These are phyloP conservation scores for Beauveria pseudobassiana DNA, from an alignment of 2,329 filamentous ascomycete species.

Conservation along the genomic window DNA sequence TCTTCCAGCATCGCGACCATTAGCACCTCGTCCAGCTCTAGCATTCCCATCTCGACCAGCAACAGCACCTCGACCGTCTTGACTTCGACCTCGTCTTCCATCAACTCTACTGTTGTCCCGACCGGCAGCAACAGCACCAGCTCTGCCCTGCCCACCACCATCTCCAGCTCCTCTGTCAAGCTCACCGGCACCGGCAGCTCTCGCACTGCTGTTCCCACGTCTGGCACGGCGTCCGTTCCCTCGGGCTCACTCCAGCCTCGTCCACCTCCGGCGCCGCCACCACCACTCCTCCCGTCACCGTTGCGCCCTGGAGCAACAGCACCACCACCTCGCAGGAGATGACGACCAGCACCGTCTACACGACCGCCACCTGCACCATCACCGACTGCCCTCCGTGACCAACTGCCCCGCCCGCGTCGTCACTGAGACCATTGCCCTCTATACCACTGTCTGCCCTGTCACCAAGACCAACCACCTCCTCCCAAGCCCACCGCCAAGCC, in stretches of 20 bases:
- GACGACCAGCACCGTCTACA: slow-evolving; percentile 15
- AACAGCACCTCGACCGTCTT: not conserved
- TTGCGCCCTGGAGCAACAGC: slow-evolving; percentile 3
- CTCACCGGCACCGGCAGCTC: not conserved
- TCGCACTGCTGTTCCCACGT: not conserved
- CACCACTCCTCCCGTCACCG: not conserved
- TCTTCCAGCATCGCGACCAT: slow-evolving; percentile 6
- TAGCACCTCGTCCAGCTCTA: slow-evolving; percentile 12
- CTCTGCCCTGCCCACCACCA: not conserved
- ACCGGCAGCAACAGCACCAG: not conserved
- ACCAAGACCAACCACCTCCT: slow-evolving; percentile 4
- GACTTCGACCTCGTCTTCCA: not conserved
- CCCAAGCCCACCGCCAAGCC: not conserved
- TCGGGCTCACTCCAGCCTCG: not conserved
- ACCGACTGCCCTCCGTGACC: slow-evolving; percentile 14
- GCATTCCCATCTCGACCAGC: not conserved
- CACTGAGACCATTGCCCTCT: slow-evolving; percentile 10
- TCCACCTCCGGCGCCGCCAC: not conserved
- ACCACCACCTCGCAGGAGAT: slow-evolving; percentile 5
- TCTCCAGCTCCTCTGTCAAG: not conserved
- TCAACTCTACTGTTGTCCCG: not conserved
- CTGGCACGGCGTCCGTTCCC: not conserved
- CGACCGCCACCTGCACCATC: slow-evolving; percentile 14
- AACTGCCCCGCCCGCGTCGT: slow-evolving; percentile 15
- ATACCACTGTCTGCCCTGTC: slow-evolving; percentile 9